A percentile compares a stretch with the other conserved stretches of the same genome.
These are phyloP conservation scores for Nothopassalora personata DNA, from an alignment of 2,329 filamentous ascomycete species.

Conservation along the genomic window DNA sequence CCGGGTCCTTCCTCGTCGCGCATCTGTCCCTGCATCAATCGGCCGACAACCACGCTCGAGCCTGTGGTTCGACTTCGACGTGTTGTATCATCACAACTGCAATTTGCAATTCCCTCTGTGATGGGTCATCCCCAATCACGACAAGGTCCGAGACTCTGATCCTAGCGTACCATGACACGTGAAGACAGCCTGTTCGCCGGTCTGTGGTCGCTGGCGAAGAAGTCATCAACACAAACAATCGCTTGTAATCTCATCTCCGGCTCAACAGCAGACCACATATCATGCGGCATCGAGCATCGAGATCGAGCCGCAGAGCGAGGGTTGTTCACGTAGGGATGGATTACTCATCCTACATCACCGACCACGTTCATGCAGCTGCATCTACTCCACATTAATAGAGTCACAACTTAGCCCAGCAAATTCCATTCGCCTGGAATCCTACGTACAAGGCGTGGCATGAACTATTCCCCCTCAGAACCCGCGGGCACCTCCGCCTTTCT, in stretches of 20 bases:
- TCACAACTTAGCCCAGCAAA: no score
- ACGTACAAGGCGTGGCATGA: not conserved
- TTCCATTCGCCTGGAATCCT: no score
- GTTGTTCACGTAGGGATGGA: no score
- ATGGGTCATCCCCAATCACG: not conserved
- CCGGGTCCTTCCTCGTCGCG: not conserved
- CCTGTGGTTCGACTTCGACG: not conserved
- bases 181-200: not conserved
- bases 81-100: not conserved
- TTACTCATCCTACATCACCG: no score
- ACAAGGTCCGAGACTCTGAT: not conserved
- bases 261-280: no score
- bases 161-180: slow-evolving; percentile 2
- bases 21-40: not conserved
- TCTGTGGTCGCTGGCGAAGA: not conserved
- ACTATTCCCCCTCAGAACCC: not conserved
- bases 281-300: no score
- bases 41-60: not conserved
- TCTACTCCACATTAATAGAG: not conserved
- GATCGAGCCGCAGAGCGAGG: no score
- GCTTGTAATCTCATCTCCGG: no score
- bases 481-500: not conserved
- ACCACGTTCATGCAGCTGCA: not conserved
- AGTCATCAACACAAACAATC: no score
- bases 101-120: not conserved